These are phyloP conservation scores for Rhodamnia rubescens DNA, from an alignment of 345 rosid species.

Conservation along the genomic window DNA sequence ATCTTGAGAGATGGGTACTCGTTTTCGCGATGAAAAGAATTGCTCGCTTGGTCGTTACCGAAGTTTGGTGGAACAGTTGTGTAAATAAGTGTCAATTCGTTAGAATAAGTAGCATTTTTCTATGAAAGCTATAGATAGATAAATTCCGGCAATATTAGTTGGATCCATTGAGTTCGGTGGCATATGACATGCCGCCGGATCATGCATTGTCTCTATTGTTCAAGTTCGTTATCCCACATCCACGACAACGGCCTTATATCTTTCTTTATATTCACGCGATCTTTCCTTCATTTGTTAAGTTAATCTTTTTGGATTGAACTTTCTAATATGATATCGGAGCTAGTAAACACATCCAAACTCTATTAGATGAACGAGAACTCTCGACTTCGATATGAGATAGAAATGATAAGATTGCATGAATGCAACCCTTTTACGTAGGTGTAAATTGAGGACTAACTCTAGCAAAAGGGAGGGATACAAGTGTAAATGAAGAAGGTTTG, in stretches of 20 bases:
- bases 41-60: background rate
- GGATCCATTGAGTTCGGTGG: background rate
- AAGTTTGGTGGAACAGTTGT: background rate
- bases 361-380: background rate
- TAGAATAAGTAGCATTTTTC: background rate
- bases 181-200: background rate
- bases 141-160: background rate
- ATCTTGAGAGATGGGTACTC: background rate
- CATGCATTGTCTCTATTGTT: background rate
- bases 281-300: too few relatives aligned
- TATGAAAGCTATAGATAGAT: background rate
- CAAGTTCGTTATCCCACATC: too few relatives aligned
- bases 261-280: too few relatives aligned
- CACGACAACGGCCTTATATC: too few relatives aligned
- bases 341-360: background rate
- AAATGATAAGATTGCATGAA: background rate
- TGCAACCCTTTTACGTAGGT: background rate
- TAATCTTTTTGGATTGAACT: too few relatives aligned
- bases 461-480: background rate
- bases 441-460: background rate
- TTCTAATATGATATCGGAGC: too few relatives aligned
- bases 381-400: background rate
- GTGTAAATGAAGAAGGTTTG: background rate
- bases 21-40: background rate
- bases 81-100: background rate